These are phyloP conservation scores for Sarocladium brachiariae DNA, from an alignment of 2,329 filamentous ascomycete species.

Conservation along the genomic window DNA sequence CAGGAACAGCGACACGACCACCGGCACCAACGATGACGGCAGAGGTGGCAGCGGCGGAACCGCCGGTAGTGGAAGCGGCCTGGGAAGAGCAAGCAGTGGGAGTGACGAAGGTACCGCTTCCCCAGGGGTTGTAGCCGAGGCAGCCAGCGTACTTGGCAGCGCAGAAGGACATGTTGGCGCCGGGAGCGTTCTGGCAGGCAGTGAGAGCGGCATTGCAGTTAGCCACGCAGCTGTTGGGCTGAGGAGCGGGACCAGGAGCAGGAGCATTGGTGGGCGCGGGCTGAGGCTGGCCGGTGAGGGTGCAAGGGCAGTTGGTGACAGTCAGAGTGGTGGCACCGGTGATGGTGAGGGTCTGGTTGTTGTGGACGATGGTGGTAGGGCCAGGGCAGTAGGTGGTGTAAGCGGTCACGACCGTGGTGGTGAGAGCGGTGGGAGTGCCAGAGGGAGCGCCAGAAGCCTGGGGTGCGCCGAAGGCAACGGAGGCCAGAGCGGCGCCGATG, in stretches of 20 bases:
- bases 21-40: constrained; percentile 13
- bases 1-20: neutral
- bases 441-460: too few species aligned
- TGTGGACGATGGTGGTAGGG: constrained; percentile 57
- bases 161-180: constrained; percentile 18
- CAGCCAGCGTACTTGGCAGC: constrained; percentile 10
- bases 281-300: constrained; percentile 51
- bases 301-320: constrained; percentile 68
- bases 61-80: constrained; percentile 15
- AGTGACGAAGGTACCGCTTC: neutral
- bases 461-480: neutral
- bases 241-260: neutral
- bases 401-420: constrained; percentile 55
- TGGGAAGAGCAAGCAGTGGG: neutral
- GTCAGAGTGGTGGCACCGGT: constrained; percentile 62
- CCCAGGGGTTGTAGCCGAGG: neutral
- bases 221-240: constrained; percentile 13
- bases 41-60: constrained; percentile 16
- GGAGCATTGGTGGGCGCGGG: neutral
- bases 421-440: constrained; percentile 20
- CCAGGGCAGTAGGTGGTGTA: constrained; percentile 67
- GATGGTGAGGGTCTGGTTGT: constrained; percentile 61
- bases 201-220: constrained; percentile 15
- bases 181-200: constrained; percentile 15
- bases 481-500: neutral